A percentile compares a stretch with the other conserved stretches of the same genome.
These are phyloP conservation scores for Magnusiomyces fungicola DNA, from an alignment of 1,139 yeast genomes.

Conservation along the genomic window DNA sequence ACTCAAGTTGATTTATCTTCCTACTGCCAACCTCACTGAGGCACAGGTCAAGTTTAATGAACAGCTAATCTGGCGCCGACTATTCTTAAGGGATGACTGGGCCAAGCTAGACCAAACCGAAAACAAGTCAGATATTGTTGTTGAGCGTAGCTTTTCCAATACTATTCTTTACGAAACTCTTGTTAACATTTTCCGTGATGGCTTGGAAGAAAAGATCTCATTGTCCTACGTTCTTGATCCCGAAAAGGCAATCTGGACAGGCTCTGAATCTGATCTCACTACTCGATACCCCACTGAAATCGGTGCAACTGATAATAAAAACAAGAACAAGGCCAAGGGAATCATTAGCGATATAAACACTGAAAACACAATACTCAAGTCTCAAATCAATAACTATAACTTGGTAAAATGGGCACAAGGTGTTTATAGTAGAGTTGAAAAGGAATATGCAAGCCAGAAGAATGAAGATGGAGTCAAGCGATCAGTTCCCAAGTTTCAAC, in stretches of 20 bases:
- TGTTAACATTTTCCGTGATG: background rate
- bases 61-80: constrained; percentile 53
- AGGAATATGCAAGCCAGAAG: no score
- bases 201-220: background rate
- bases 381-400: background rate
- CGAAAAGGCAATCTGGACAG: background rate
- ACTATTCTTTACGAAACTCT: constrained; percentile 38
- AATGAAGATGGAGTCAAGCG: no score
- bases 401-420: background rate
- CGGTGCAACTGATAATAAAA: background rate
- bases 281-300: no score
- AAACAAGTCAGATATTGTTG: constrained; percentile 40
- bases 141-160: constrained; percentile 37
- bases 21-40: constrained; percentile 28
- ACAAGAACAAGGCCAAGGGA: background rate
- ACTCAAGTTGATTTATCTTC: constrained; percentile 34
- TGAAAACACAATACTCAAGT: background rate
- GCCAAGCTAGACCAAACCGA: constrained; percentile 36
- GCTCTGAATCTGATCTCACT: no score
- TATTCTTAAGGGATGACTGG: constrained; percentile 59
- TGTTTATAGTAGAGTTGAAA: background rate
- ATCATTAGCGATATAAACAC: background rate
- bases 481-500: no score
- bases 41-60: constrained; percentile 30
- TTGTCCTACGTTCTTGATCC: background rate